Percentiles rank a stretch among this genome's conserved stretches.
phyloP scores from a whole-genome alignment of 2,329 filamentous ascomycete genomes.

The Fusarium zealandicum region DNA sequence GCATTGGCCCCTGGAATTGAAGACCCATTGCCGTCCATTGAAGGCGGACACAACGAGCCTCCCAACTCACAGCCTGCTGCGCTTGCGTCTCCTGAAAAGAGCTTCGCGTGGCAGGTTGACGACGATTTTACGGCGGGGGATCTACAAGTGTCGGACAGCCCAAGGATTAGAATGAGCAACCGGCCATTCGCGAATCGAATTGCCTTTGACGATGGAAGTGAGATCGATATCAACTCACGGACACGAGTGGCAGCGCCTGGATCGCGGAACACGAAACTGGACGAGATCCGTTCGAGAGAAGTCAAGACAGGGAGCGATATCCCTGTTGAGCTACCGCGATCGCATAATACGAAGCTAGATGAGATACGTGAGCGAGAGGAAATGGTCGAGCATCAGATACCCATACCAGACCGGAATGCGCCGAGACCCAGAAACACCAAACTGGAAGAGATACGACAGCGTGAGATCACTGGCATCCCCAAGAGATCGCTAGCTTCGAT shows the following conservation, averaged over 20 bases:
- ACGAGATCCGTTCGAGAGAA: conserved; percentile 54
- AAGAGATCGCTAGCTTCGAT: conserved; percentile 57
- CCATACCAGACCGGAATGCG: conserved; percentile 42
- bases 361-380: conserved; percentile 48
- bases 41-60: conserved; percentile 25
- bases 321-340: conserved; percentile 26
- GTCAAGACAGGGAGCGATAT: conserved; percentile 45
- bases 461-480: conserved; percentile 54
- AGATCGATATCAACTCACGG: conserved; percentile 42
- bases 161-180: conserved; percentile 54
- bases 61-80: conserved; percentile 4
- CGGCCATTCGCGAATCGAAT: conserved; percentile 48
- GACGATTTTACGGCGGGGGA: conserved; percentile 65
- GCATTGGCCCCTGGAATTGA: conserved; percentile 51
- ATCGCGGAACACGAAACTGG: conserved; percentile 53
- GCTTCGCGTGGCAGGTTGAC: conserved; percentile 63
- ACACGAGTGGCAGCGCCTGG: conserved; percentile 41
- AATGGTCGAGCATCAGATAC: conserved; percentile 44
- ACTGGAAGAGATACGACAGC: conserved; percentile 57
- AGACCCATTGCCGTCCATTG: conserved; percentile 48
- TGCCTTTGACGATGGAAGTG: conserved; percentile 43
- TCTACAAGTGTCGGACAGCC: conserved; percentile 63
- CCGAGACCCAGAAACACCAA: conserved; percentile 51
- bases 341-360: conserved; percentile 45
- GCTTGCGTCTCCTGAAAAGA: conserved; percentile 56